A percentile compares a stretch with the other conserved stretches of the same genome.
Evolutionary conservation across 2,329 filamentous ascomycete genomes (phyloP).

Genomic region (Cordyceps fumosorosea): DNA sequence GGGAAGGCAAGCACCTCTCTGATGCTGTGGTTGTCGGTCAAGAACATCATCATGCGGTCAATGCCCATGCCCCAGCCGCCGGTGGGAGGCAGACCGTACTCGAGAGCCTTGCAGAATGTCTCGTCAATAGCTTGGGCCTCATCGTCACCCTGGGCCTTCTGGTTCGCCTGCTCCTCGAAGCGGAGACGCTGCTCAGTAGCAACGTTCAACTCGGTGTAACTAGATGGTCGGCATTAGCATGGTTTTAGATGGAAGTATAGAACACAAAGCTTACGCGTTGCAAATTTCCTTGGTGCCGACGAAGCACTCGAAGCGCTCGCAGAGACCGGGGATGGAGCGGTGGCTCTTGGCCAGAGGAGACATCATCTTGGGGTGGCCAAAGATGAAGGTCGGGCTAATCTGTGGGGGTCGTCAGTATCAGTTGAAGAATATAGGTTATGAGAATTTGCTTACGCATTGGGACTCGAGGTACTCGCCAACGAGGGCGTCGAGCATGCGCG

Average conservation of each 20-base stretch:
- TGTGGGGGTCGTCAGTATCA: slow-evolving; percentile 11
- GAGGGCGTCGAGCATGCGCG: slow-evolving; percentile 93
- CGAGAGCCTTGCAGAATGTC: slow-evolving; percentile 85
- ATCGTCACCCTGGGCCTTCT: slow-evolving; percentile 95
- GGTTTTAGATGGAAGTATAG: neutral
- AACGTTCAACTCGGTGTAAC: slow-evolving; percentile 87
- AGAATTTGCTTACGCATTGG: slow-evolving; percentile 50
- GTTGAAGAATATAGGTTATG: neutral
- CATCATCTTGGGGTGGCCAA: slow-evolving; percentile 67
- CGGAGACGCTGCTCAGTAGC: slow-evolving; percentile 88
- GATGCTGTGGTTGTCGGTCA: slow-evolving; percentile 89
- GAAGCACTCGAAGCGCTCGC: slow-evolving; percentile 96
- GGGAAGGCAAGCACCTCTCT: slow-evolving; percentile 96
- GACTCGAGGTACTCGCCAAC: slow-evolving; percentile 93
- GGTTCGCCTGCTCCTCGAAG: slow-evolving; percentile 82
- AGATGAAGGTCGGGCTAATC: slow-evolving; percentile 66
- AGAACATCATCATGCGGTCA: slow-evolving; percentile 89
- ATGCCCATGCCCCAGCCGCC: slow-evolving; percentile 97
- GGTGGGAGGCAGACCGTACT: slow-evolving; percentile 87
- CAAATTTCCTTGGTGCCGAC: slow-evolving; percentile 74
- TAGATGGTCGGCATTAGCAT: slow-evolving; percentile 14
- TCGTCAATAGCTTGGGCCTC: slow-evolving; percentile 95
- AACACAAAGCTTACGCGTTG: slow-evolving; percentile 53
- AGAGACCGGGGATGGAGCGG: slow-evolving; percentile 72
- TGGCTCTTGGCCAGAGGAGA: slow-evolving; percentile 95